Conservation (phyloP, 441 rosid genomes). For the Corymbia calophylla region DNA sequence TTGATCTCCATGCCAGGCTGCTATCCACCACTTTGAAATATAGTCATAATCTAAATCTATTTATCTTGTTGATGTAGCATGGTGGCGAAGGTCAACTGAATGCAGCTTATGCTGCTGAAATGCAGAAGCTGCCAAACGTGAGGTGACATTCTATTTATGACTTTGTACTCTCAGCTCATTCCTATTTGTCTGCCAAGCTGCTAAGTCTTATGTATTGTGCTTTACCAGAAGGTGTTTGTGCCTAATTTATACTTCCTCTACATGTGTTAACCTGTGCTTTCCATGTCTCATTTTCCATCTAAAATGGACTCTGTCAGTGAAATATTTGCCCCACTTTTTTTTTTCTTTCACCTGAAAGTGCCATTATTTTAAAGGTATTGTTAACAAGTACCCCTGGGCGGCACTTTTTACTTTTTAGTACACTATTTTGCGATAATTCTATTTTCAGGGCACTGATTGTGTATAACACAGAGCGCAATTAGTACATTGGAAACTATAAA, state of each 20-base stretch:
- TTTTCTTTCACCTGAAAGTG: background rate
- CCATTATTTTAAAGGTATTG: background rate
- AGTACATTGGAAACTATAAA: background rate
- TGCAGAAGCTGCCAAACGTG: slow-evolving; percentile 74
- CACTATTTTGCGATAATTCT: background rate
- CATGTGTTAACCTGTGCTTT: background rate
- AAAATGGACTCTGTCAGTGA: background rate
- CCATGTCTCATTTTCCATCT: background rate
- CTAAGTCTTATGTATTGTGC: background rate
- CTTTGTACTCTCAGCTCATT: background rate
- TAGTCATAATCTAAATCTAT: background rate
- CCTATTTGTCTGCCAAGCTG: background rate
- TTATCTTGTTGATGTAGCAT: slow-evolving; percentile 40
- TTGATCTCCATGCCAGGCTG: background rate
- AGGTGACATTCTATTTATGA: slow-evolving; percentile 50
- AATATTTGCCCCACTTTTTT: background rate
- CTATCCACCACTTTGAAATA: background rate
- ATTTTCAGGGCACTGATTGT: background rate
- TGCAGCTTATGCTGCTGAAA: slow-evolving; percentile 72
- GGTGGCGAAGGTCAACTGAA: slow-evolving; percentile 91
- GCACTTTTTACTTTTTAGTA: background rate
- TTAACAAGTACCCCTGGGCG: background rate
- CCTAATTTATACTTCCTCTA: background rate
- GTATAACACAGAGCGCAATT: background rate
- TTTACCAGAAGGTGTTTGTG: background rate